phyloP scores from a whole-genome alignment of 2,329 filamentous ascomycete genomes.

The Aureobasidium sp. region DNA sequence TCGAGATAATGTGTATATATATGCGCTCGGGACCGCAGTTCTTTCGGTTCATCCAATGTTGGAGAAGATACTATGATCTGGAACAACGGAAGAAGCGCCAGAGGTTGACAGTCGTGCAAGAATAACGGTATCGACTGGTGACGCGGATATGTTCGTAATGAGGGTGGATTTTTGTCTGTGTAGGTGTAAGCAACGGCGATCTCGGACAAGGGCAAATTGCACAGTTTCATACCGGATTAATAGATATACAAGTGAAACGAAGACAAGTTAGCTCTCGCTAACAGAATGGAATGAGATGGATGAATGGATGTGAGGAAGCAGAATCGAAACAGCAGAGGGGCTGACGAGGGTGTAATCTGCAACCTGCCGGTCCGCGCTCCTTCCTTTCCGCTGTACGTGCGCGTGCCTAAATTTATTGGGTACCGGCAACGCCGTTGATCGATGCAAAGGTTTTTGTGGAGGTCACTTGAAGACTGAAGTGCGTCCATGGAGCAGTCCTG shows the following conservation, averaged over 20 bases:
- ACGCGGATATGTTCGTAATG: conserved; percentile 2
- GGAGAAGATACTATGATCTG: neutral
- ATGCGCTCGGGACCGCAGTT: neutral
- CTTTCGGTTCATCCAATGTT: neutral
- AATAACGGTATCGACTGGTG: neutral
- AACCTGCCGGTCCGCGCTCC: neutral
- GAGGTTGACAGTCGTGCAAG: neutral
- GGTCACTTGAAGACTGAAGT: neutral
- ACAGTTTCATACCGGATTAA: neutral
- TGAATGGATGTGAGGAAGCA: neutral
- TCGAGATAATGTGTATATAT: neutral
- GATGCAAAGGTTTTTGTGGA: neutral
- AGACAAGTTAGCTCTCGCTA: neutral
- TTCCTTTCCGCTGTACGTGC: neutral
- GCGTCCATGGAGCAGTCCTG: neutral
- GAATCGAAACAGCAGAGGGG: conserved; percentile 2
- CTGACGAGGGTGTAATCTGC: conserved; percentile 1
- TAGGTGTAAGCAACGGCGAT: neutral
- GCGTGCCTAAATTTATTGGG: conserved; percentile 6
- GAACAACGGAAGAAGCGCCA: neutral
- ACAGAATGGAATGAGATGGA: neutral
- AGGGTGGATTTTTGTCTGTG: neutral
- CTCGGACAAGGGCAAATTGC: neutral
- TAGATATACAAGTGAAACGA: conserved; percentile 1
- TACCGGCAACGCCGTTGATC: neutral